A percentile compares a stretch with the other conserved stretches of the same genome.
phyloP scores from a whole-genome alignment of 768 basidiomycete genomes.

The Suillus ampliporus region DNA sequence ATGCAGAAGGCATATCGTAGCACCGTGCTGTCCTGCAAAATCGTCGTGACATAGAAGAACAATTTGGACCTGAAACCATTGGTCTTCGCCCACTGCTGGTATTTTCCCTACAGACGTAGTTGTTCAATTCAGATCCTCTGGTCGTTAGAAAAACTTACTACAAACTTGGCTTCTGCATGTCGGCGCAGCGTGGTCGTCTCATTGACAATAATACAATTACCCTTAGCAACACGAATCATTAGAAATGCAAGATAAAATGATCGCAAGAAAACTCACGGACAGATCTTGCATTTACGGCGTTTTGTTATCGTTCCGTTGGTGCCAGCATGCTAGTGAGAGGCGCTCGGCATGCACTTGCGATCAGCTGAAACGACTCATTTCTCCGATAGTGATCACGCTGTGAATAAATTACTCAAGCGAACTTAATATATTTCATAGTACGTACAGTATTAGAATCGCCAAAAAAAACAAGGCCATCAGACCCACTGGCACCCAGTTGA shows the following conservation, averaged over 20 bases:
- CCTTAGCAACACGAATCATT: not conserved
- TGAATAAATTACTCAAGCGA: too few relatives aligned
- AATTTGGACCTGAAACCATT: not conserved
- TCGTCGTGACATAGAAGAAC: not conserved
- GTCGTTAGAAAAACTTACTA: not conserved
- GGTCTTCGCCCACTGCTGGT: not conserved
- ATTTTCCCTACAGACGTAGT: constrained; percentile 1
- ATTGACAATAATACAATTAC: not conserved
- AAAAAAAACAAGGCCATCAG: too few relatives aligned
- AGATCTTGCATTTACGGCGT: too few relatives aligned
- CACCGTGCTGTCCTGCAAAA: too few relatives aligned
- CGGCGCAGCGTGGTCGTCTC: not conserved
- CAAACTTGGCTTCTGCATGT: not conserved
- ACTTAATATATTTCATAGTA: too few relatives aligned
- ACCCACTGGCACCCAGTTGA: constrained; percentile 90
- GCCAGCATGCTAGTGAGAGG: not conserved
- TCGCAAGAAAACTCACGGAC: not conserved
- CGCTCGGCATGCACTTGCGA: too few relatives aligned
- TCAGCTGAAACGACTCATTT: too few relatives aligned
- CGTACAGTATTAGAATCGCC: too few relatives aligned
- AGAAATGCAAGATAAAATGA: not conserved
- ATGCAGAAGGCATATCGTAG: too few relatives aligned
- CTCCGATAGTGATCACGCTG: too few relatives aligned
- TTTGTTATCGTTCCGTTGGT: not conserved
- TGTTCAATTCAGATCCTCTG: constrained; percentile 1